Conservation (phyloP, 192 early-diverging fungal genomes). For the Backusella macrospora region DNA sequence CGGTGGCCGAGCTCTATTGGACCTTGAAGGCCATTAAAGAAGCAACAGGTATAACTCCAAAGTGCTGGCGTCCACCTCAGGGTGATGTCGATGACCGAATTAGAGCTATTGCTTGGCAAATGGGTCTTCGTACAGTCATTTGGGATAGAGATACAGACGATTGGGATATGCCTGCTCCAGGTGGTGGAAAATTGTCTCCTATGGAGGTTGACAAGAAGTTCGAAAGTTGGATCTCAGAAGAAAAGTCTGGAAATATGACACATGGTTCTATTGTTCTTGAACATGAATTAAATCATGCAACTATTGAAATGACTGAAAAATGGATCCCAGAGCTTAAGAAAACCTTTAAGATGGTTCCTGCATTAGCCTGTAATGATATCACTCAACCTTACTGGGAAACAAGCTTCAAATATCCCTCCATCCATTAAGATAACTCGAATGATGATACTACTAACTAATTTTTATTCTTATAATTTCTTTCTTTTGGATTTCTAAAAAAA, state of each 20-base stretch:
- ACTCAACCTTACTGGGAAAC: constrained; percentile 41
- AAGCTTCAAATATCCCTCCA: constrained; percentile 29
- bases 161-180: constrained; percentile 32
- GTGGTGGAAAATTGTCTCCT: constrained; percentile 35
- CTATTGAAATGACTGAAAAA: constrained; percentile 37
- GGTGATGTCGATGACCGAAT: constrained; percentile 66
- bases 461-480: too few species aligned
- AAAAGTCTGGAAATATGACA: background rate
- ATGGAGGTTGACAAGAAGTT: constrained; percentile 34
- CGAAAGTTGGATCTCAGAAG: constrained; percentile 31
- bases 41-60: constrained; percentile 48
- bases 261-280: constrained; percentile 38
- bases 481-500: too few species aligned
- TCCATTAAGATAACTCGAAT: background rate
- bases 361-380: constrained; percentile 33
- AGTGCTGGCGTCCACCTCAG: constrained; percentile 57
- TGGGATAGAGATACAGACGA: constrained; percentile 28
- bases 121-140: constrained; percentile 43
- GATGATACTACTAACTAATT: too few species aligned
- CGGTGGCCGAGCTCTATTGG: constrained; percentile 58
- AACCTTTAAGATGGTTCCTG: constrained; percentile 38
- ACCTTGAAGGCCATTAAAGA: constrained; percentile 47
- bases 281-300: constrained; percentile 41
- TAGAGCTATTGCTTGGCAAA: constrained; percentile 47
- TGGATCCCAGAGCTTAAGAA: constrained; percentile 39